Evolutionary conservation across 1,139 yeast genomes (phyloP).

Genomic region (Suhomyces ambrosiae): DNA sequence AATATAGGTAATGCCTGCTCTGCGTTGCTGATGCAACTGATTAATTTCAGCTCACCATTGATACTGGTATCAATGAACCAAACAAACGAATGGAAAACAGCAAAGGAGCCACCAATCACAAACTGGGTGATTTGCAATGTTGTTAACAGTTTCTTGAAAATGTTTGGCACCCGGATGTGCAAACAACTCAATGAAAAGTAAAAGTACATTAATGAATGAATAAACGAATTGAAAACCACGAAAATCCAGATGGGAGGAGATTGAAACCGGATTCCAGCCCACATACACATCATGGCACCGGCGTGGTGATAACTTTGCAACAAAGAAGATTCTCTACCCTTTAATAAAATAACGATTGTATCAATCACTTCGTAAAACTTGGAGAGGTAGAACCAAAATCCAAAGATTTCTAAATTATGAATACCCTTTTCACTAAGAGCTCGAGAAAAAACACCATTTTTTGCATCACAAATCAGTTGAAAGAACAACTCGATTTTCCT

Average conservation of each 20-base stretch:
- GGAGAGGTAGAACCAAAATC: slow-evolving; percentile 70
- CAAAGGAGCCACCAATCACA: slow-evolving; percentile 69
- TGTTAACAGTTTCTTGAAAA: slow-evolving; percentile 63
- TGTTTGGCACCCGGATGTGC: slow-evolving; percentile 58
- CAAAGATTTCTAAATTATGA: slow-evolving; percentile 58
- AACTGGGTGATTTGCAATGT: slow-evolving; percentile 73
- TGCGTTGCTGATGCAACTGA: slow-evolving; percentile 58
- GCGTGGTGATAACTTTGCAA: slow-evolving; percentile 79
- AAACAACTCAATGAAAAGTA: slow-evolving; percentile 68
- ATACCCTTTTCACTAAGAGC: slow-evolving; percentile 25
- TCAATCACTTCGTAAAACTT: slow-evolving; percentile 76
- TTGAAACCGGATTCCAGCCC: slow-evolving; percentile 73
- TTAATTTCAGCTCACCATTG: slow-evolving; percentile 25
- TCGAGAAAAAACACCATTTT: slow-evolving; percentile 58
- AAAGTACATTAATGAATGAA: slow-evolving; percentile 76
- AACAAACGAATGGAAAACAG: slow-evolving; percentile 63
- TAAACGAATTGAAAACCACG: slow-evolving; percentile 76
- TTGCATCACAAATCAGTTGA: slow-evolving; percentile 63
- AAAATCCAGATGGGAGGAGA: slow-evolving; percentile 83
- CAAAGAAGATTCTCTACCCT: slow-evolving; percentile 69
- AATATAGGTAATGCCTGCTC: slow-evolving; percentile 66
- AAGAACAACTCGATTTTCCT: slow-evolving; percentile 43
- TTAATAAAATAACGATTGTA: slow-evolving; percentile 65
- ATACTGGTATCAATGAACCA: slow-evolving; percentile 53
- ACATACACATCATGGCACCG: slow-evolving; percentile 83